A percentile compares a stretch with the other conserved stretches of the same genome.
Evolutionary conservation across 2,329 filamentous ascomycete species (phyloP).

Genomic region (Paradendryphiella salina): DNA sequence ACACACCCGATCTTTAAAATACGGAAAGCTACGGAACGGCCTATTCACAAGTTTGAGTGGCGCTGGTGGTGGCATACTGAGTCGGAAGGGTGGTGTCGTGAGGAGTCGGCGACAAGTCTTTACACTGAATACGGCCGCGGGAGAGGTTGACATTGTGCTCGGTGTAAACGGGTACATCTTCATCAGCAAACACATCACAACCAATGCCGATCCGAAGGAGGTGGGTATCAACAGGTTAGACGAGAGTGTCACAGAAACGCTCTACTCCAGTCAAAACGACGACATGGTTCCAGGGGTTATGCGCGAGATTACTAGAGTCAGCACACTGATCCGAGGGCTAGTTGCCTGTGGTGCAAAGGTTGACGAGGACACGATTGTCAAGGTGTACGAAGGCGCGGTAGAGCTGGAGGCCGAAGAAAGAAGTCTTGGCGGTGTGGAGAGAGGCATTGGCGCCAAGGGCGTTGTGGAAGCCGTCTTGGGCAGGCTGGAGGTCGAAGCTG

Average conservation of each 20-base stretch:
- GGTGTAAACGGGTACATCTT: slow-evolving; percentile 98
- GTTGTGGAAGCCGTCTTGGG: slow-evolving; percentile 38
- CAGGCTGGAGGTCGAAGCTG: slow-evolving; percentile 34
- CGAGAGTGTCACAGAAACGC: slow-evolving; percentile 79
- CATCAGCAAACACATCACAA: slow-evolving; percentile 82
- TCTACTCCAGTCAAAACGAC: slow-evolving; percentile 96
- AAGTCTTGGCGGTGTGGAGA: slow-evolving; percentile 54
- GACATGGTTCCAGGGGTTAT: slow-evolving; percentile 74
- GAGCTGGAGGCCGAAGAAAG: slow-evolving; percentile 69
- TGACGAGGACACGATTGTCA: slow-evolving; percentile 85
- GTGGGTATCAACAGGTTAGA: slow-evolving; percentile 80
- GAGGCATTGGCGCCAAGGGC: slow-evolving; percentile 37
- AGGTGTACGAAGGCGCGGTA: slow-evolving; percentile 78
- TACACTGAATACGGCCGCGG: slow-evolving; percentile 65
- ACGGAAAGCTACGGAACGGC: slow-evolving; percentile 93
- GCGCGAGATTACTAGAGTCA: slow-evolving; percentile 83
- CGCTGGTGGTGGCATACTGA: slow-evolving; percentile 65
- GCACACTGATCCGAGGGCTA: slow-evolving; percentile 78
- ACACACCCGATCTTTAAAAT: slow-evolving; percentile 88
- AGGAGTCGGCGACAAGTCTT: slow-evolving; percentile 84
- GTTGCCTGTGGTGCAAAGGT: slow-evolving; percentile 81
- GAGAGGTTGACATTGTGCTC: slow-evolving; percentile 79
- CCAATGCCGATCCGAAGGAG: slow-evolving; percentile 55
- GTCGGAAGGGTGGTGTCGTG: slow-evolving; percentile 71
- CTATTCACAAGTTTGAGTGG: slow-evolving; percentile 82